A percentile compares a stretch with the other conserved stretches of the same genome.
Conservation (phyloP, 495 filamentous ascomycete species). For the Neohortaea acidophila region DNA sequence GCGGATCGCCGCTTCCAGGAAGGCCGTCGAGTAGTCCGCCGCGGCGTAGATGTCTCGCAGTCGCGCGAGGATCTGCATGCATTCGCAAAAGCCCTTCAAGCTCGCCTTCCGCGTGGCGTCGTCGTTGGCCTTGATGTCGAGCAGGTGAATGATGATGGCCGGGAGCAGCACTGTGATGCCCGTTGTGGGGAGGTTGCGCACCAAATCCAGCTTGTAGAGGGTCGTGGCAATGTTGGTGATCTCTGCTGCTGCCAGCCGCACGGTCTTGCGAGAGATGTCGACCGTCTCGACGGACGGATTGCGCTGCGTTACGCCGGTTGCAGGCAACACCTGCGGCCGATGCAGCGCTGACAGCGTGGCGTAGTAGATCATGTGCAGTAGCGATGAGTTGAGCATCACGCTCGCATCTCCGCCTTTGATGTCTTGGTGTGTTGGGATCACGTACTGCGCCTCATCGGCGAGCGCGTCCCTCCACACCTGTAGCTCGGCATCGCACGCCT, state of each 20-base stretch:
- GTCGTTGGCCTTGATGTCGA: slow-evolving; percentile 71
- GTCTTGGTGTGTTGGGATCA: slow-evolving; percentile 33
- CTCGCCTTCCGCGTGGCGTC: slow-evolving; percentile 50
- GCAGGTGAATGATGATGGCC: slow-evolving; percentile 78
- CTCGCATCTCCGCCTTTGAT: slow-evolving; percentile 31
- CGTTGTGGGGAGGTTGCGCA: slow-evolving; percentile 67
- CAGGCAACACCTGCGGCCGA: slow-evolving; percentile 70
- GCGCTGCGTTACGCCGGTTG: slow-evolving; percentile 40
- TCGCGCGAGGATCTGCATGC: slow-evolving; percentile 68
- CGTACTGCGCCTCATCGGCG: slow-evolving; percentile 50
- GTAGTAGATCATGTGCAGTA: slow-evolving; percentile 80
- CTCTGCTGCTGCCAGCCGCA: slow-evolving; percentile 61
- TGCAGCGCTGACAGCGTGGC: slow-evolving; percentile 78
- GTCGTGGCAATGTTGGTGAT: slow-evolving; percentile 66
- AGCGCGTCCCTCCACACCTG: slow-evolving; percentile 55
- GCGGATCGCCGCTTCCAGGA: slow-evolving; percentile 69
- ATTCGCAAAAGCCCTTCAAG: slow-evolving; percentile 63
- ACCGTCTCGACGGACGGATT: slow-evolving; percentile 43
- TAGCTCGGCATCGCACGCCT: slow-evolving; percentile 55
- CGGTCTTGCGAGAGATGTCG: slow-evolving; percentile 62
- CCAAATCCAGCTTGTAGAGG: slow-evolving; percentile 51
- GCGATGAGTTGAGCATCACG: slow-evolving; percentile 56
- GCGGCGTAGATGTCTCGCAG: slow-evolving; percentile 74
- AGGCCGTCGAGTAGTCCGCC: slow-evolving; percentile 71
- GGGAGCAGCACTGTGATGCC: slow-evolving; percentile 80